Conservation (phyloP, 805 yeast genomes). For the Kodamaea leandrae region DNA sequence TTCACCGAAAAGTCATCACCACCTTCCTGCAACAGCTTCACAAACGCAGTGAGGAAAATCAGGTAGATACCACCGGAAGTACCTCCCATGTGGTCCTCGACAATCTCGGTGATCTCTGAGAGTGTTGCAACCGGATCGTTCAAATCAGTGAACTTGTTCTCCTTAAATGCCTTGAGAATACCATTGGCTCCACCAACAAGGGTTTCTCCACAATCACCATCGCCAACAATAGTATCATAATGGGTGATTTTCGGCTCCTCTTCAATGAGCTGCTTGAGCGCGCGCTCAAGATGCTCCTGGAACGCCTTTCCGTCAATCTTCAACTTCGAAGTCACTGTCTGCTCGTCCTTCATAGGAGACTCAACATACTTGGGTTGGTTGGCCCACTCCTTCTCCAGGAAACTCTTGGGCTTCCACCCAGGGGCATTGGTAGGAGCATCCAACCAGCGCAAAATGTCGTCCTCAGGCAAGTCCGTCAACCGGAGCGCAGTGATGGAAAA, state of each 20-base stretch:
- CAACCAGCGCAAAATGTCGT: conserved; percentile 48
- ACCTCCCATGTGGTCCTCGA: conserved; percentile 95
- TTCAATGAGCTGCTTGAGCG: conserved; percentile 27
- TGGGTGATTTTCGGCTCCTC: conserved; percentile 78
- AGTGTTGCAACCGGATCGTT: conserved; percentile 56
- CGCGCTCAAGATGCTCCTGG: conserved; percentile 48
- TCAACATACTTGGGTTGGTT: conserved; percentile 20
- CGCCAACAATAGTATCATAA: conserved; percentile 88
- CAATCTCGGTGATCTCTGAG: conserved; percentile 73
- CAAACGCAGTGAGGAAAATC: conserved; percentile 76
- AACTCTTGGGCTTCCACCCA: conserved; percentile 65
- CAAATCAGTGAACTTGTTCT: conserved; percentile 17
- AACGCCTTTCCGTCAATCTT: conserved; percentile 44
- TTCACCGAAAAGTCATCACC: conserved; percentile 31
- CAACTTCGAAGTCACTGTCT: conserved; percentile 26
- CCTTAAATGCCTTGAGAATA: conserved; percentile 45
- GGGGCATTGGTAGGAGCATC: conserved; percentile 77
- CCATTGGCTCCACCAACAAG: conserved; percentile 79
- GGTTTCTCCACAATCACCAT: conserved; percentile 97
- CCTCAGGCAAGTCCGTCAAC: conserved; percentile 46
- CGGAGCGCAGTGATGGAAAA: conserved; percentile 82
- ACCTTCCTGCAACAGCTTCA: conserved; percentile 39
- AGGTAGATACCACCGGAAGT: conserved; percentile 94
- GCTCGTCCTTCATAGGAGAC: conserved; percentile 27
- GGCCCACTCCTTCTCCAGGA: conserved; percentile 30